Evolutionary conservation across 1,139 yeast genomes (phyloP), one percentile per base, ranked within the genome.

Genomic region (Yamadazyma atlantica): DNA sequence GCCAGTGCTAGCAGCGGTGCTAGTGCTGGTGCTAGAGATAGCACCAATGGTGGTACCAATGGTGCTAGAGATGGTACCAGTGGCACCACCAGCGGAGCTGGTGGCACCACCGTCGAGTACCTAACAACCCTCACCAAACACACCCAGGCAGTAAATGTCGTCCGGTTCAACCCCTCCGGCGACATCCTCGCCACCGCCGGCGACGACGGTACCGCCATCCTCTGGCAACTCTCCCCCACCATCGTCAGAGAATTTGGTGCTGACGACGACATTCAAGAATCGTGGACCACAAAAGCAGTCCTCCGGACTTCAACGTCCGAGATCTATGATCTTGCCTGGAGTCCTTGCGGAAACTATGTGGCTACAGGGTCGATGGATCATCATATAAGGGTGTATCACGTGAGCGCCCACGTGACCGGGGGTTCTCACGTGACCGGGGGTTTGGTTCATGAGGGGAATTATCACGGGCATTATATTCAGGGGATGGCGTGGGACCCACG

Each of bases 401-500:
- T 77, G 2, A n/a, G n/a, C n/a, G n/a, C n/a, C n/a, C n/a, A n/a
- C n/a, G n/a, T n/a, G n/a, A n/a, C n/a, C n/a, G n/a, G n/a, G n/a
- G n/a, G n/a, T n/a, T n/a, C n/a, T n/a, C n/a, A n/a, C n/a, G n/a
- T n/a, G n/a, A n/a, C n/a, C n/a, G n/a, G n/a, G n/a, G n/a, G n/a
- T n/a, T 74, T 84, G 49, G 69, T 87, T 1, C 64, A 74, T 11
- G 82, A 82, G 40, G 64, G 85, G 34, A 75, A 80, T 2, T 88
- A 86, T 46, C 97, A 92, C 58, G 66, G 68, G 27, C 97, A 90
- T 55, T 90, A 87, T 53, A 94, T 92, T 2, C 99, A 92, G 60
- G 99, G 99, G 3, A 92, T 92, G 3, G 73, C 84, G 0, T 92
- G 97, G 97, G 98, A 92, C 57, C 98, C 98, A 3, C 54, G 68